A percentile compares a stretch with the other conserved stretches of the same genome.
Conservation (phyloP, 2,329 filamentous ascomycete species). For the Stenocarpella maydis region DNA sequence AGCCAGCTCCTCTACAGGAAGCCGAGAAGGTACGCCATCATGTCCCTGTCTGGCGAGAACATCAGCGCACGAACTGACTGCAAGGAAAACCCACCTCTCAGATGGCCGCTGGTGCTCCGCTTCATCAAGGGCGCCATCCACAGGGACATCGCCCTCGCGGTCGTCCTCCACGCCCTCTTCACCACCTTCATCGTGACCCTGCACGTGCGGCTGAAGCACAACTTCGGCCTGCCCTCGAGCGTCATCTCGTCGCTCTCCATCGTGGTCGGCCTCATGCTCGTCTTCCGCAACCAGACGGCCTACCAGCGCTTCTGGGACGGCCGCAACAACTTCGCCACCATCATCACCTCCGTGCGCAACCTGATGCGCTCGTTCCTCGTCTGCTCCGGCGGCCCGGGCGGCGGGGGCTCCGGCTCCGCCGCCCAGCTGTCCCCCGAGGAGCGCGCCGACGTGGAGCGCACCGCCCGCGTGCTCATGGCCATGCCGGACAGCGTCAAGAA, state of each 20-base stretch:
- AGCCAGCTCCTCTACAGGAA: conserved; percentile 27
- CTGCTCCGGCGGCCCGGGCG: conserved; percentile 16
- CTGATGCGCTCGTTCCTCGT: conserved; percentile 24
- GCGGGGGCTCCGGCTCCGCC: not conserved
- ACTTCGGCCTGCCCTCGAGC: conserved; percentile 23
- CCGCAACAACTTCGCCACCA: conserved; percentile 24
- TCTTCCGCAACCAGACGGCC: conserved; percentile 30
- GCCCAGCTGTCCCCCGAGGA: not conserved
- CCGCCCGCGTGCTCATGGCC: conserved; percentile 21
- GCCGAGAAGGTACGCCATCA: conserved; percentile 10
- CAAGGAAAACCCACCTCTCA: not conserved
- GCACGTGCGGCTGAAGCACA: conserved; percentile 20
- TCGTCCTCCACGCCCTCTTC: conserved; percentile 13
- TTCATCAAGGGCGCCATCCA: conserved; percentile 30
- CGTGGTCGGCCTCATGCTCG: conserved; percentile 28
- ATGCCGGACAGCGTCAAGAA: conserved; percentile 28
- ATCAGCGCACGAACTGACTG: not conserved
- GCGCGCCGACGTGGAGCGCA: conserved; percentile 22
- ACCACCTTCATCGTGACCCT: conserved; percentile 18
- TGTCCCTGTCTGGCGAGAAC: not conserved
- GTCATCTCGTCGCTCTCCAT: conserved; percentile 27
- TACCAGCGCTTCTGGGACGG: conserved; percentile 31
- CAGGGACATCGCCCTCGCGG: conserved; percentile 11
- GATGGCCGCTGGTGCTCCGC: conserved; percentile 28
- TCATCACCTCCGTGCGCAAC: conserved; percentile 17